Evolutionary conservation across 257 asterid genomes (phyloP).

Genomic region (Echium plantagineum): DNA sequence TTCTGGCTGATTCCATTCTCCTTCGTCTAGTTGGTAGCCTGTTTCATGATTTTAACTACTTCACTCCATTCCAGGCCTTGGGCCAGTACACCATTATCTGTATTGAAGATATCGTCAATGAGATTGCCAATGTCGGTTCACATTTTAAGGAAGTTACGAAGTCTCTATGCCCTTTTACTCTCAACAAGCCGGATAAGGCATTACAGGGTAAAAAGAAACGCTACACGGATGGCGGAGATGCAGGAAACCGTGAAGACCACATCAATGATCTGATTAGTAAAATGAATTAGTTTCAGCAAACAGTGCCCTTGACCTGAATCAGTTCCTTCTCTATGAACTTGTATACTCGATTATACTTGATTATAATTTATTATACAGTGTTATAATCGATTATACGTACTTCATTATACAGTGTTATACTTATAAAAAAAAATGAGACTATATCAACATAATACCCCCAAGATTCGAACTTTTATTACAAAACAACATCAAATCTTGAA

Average conservation of each 20-base stretch:
- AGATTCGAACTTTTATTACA: too few species aligned
- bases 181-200: constrained; percentile 71
- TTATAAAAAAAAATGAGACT: too few species aligned
- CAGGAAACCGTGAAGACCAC: constrained; percentile 63
- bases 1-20: background rate
- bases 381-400: too few species aligned
- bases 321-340: too few species aligned
- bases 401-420: too few species aligned
- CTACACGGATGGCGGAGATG: constrained; percentile 75
- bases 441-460: too few species aligned
- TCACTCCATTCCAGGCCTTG: constrained; percentile 39
- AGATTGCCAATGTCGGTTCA: constrained; percentile 50
- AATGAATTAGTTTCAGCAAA: constrained; percentile 52
- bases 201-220: constrained; percentile 66
- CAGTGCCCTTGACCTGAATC: background rate
- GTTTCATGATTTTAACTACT: background rate
- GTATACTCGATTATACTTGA: too few species aligned
- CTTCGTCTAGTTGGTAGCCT: background rate
- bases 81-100: constrained; percentile 64
- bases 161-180: constrained; percentile 64
- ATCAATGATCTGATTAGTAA: constrained; percentile 64
- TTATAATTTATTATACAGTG: too few species aligned
- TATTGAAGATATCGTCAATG: constrained; percentile 75
- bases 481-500: too few species aligned
- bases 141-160: constrained; percentile 52